Percentiles rank a stretch among this genome's conserved stretches.
Evolutionary conservation across 179 eudicot species (phyloP).

Genomic region (Spinacia oleracea): DNA sequence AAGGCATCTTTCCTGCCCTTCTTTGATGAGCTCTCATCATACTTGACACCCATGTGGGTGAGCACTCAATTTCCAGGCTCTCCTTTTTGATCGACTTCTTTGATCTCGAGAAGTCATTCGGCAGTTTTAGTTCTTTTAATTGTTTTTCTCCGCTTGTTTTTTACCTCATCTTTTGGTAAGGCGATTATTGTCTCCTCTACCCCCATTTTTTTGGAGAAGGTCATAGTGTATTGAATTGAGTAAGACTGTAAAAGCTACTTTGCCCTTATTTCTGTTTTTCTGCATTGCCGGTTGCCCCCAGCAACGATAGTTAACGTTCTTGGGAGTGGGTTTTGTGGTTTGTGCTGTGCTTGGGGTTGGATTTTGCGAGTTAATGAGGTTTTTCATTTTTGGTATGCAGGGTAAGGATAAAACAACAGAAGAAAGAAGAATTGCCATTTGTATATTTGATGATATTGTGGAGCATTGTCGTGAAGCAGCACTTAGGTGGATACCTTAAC

Average conservation of each 20-base stretch:
- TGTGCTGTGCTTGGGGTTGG: too few relatives aligned
- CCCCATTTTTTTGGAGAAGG: not conserved
- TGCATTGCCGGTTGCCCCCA: not conserved
- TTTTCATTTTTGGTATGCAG: slow-evolving; percentile 26
- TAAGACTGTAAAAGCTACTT: not conserved
- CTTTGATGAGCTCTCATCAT: slow-evolving; percentile 90
- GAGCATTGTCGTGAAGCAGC: slow-evolving; percentile 50
- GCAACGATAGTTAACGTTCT: not conserved
- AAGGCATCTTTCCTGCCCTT: slow-evolving; percentile 90
- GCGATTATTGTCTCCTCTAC: not conserved
- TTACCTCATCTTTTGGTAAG: not conserved
- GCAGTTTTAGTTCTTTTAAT: not conserved
- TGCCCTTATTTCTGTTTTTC: too few relatives aligned
- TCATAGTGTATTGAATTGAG: not conserved
- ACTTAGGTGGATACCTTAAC: slow-evolving; percentile 30
- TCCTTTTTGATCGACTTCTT: not conserved
- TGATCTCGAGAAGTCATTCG: not conserved
- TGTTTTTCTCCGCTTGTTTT: not conserved
- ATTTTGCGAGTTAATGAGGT: slow-evolving; percentile 7
- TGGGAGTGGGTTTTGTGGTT: not conserved
- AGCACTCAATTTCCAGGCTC: slow-evolving; percentile 27
- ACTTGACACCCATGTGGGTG: slow-evolving; percentile 96
- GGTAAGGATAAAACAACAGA: slow-evolving; percentile 50
- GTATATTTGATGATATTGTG: slow-evolving; percentile 46
- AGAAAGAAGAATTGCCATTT: slow-evolving; percentile 51